Conservation (phyloP, 1,284 basidiomycete species). For the Fistulina hepatica region DNA sequence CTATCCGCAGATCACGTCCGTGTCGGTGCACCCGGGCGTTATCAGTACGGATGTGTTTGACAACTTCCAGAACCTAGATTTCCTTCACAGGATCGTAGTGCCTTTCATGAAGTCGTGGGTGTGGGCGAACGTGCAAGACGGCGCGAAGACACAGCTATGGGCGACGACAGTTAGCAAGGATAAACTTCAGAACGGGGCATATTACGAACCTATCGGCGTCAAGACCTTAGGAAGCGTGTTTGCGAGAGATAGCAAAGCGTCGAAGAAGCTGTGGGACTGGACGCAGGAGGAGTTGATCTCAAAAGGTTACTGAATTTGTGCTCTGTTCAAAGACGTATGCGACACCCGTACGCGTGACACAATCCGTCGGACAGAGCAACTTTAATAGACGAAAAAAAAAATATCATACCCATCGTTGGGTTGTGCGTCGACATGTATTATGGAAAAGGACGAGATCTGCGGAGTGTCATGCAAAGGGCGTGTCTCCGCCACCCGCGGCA, state of each 20-base stretch:
- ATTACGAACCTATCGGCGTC: slow-evolving; percentile 10
- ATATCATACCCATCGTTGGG: no score
- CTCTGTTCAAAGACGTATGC: no score
- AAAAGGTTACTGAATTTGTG: no score
- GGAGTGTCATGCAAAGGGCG: no score
- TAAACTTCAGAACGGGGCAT: slow-evolving; percentile 5
- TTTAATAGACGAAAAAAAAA: no score
- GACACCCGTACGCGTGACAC: no score
- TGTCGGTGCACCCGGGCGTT: slow-evolving; percentile 10
- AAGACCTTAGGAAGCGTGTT: not conserved
- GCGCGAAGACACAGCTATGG: slow-evolving; percentile 10
- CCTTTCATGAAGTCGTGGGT: slow-evolving; percentile 1
- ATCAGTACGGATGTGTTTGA: slow-evolving; percentile 3
- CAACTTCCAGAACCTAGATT: not conserved
- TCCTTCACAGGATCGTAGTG: no score
- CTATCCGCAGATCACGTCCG: slow-evolving; percentile 8
- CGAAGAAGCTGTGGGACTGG: slow-evolving; percentile 11
- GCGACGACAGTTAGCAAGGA: slow-evolving; percentile 6
- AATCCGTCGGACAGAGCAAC: no score
- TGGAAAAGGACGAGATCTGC: no score
- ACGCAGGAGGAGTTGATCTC: slow-evolving; percentile 11
- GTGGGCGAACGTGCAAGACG: slow-evolving; percentile 7
- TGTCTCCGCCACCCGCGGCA: no score
- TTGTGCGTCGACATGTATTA: no score
- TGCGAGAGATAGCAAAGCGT: slow-evolving; percentile 5